Conservation (phyloP, 805 yeast genomes). For the Wickerhamiella lipophila region DNA sequence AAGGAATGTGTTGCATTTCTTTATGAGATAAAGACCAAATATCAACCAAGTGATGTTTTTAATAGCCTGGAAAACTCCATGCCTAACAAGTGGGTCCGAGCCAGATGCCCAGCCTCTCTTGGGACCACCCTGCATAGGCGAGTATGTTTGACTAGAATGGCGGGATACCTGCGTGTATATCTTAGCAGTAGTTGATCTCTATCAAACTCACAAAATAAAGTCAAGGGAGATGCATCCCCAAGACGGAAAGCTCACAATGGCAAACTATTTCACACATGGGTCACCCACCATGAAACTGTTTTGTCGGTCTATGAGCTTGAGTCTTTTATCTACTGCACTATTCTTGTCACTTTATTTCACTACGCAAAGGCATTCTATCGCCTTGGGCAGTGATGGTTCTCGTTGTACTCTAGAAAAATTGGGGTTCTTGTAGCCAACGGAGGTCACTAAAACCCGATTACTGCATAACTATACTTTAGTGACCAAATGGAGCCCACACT, state of each 20-base stretch:
- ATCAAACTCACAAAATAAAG: too few species aligned
- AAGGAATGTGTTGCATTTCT: too few species aligned
- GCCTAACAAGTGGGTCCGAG: neutral
- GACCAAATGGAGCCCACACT: too few species aligned
- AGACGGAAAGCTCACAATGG: neutral
- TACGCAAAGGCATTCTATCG: neutral
- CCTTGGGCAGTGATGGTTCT: neutral
- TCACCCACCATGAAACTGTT: constrained; percentile 2
- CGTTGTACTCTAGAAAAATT: neutral
- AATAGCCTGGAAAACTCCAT: too few species aligned
- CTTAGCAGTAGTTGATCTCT: too few species aligned
- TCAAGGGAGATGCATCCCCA: neutral
- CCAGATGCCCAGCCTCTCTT: neutral
- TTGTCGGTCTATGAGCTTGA: neutral
- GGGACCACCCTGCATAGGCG: neutral
- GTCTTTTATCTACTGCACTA: neutral
- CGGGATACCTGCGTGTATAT: neutral
- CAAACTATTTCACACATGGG: constrained; percentile 5
- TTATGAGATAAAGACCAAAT: too few species aligned
- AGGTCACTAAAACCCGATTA: too few species aligned
- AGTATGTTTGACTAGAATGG: neutral
- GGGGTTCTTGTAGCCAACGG: neutral
- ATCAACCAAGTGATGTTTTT: too few species aligned
- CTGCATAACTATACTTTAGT: too few species aligned
- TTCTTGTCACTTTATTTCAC: neutral